A percentile compares a stretch with the other conserved stretches of the same genome.
Evolutionary conservation across 2,329 filamentous ascomycete species (phyloP).

Genomic region (Tolypocladium tropicale): DNA sequence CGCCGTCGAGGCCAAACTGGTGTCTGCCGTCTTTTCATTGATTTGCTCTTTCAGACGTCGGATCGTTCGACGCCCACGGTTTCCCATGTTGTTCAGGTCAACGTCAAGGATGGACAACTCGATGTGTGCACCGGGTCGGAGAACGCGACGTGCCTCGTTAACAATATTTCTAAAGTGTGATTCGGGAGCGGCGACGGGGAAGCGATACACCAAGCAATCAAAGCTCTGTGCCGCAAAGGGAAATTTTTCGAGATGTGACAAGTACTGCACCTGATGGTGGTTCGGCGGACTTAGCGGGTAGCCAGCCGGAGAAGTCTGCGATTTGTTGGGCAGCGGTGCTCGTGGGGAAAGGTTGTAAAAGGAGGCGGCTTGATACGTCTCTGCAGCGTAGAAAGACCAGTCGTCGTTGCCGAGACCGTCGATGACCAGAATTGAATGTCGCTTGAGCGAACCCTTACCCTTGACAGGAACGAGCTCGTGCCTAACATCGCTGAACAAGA

Average conservation of each 20-base stretch:
- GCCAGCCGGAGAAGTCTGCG: slow-evolving; percentile 28
- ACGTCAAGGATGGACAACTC: slow-evolving; percentile 70
- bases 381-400: slow-evolving; percentile 78
- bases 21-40: slow-evolving; percentile 47
- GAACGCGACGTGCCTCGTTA: slow-evolving; percentile 64
- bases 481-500: slow-evolving; percentile 70
- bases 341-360: slow-evolving; percentile 67
- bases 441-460: slow-evolving; percentile 24
- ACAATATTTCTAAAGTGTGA: slow-evolving; percentile 60
- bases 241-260: slow-evolving; percentile 52
- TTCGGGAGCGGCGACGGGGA: slow-evolving; percentile 60
- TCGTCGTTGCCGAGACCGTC: slow-evolving; percentile 81
- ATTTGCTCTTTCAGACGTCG: slow-evolving; percentile 63
- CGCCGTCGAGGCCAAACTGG: slow-evolving; percentile 48
- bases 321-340: slow-evolving; percentile 36
- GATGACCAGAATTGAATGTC: slow-evolving; percentile 60
- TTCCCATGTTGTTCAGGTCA: slow-evolving; percentile 76
- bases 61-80: slow-evolving; percentile 55
- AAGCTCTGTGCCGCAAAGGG: slow-evolving; percentile 71
- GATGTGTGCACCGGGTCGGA: slow-evolving; percentile 70
- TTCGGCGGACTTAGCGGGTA: slow-evolving; percentile 54
- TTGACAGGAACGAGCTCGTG: slow-evolving; percentile 49
- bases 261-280: slow-evolving; percentile 64
- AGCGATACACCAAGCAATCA: slow-evolving; percentile 65
- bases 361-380: slow-evolving; percentile 64